Evolutionary conservation across 2,329 filamentous ascomycete genomes (phyloP), one percentile per base, ranked within the genome.

Genomic region (Pleoardoris graminearum): DNA sequence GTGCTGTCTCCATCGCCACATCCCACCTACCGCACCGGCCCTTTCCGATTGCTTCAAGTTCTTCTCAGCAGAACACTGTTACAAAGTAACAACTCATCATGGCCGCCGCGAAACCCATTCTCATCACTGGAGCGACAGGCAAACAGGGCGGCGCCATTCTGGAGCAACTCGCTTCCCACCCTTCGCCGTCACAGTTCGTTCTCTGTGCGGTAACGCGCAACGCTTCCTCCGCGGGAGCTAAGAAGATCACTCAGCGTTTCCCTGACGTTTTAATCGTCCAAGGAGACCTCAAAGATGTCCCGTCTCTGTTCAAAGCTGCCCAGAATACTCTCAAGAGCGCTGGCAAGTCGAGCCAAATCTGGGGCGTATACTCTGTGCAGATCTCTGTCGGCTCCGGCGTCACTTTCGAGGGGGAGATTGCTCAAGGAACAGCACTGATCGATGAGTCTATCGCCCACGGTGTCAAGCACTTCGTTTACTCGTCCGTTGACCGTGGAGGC

Each of bases 291-390:
- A 74, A 82, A 48, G 73, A 85, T 33, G 69, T 78, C 0, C 68
- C 73, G 0, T 71, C 65, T 0, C 77, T 86, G 16, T 86, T 87
- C 59, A 58, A 70, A 29, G 72, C 72, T 23, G 79, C 77, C 5
- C 70, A 73, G 29, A 62, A 70, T 2, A 61, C 69, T 3, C 62
- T 72, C 44, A 68, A 72, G 29, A 65, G 69, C n/a, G 68, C 71
- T 7, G 56, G 56, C 19, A 58, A 65, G 21, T 65, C 69, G 0
- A 55, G 65, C 11, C 55, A 70, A 48, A 77, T 85, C 51, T 84
- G 80, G 79, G 83, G 83, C 3, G 83, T 87, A 5, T 88, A 82
- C 70, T 83, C 80, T 19, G 83, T 88, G 0, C 83, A 85, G 70
- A 75, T 83, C 38, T 74, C 75, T 35, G 62, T 74, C 54, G 76